Percentiles rank a stretch among this genome's conserved stretches.
phyloP scores from a whole-genome alignment of 2,329 filamentous ascomycete species.

The Parastagonospora nodorum region DNA sequence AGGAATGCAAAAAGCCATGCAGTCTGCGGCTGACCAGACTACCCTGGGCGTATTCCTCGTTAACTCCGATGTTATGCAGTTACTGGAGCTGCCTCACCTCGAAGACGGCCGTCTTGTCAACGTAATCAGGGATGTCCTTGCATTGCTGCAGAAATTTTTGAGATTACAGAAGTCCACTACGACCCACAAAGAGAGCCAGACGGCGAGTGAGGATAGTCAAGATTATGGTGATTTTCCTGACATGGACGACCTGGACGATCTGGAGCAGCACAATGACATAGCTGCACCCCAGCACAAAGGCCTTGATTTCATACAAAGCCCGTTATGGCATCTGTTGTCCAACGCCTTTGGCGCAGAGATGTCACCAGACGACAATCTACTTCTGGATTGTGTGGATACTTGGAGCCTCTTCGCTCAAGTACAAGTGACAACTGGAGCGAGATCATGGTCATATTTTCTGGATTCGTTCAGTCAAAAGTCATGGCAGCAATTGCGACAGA shows the following conservation, averaged over 20 bases:
- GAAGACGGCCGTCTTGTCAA: slow-evolving; percentile 50
- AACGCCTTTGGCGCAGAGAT: slow-evolving; percentile 66
- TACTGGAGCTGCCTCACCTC: slow-evolving; percentile 60
- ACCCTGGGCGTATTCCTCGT: slow-evolving; percentile 51
- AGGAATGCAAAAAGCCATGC: slow-evolving; percentile 56
- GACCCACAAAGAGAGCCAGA: slow-evolving; percentile 37
- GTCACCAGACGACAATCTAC: slow-evolving; percentile 57
- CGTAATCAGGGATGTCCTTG: slow-evolving; percentile 56
- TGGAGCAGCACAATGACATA: slow-evolving; percentile 18
- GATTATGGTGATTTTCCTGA: slow-evolving; percentile 66
- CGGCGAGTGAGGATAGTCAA: slow-evolving; percentile 63
- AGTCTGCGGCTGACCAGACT: slow-evolving; percentile 47
- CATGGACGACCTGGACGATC: slow-evolving; percentile 53
- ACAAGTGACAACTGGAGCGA: slow-evolving; percentile 51
- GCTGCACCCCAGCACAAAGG: slow-evolving; percentile 9
- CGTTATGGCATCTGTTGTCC: slow-evolving; percentile 61
- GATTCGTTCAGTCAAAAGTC: slow-evolving; percentile 59
- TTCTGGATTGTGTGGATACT: slow-evolving; percentile 58
- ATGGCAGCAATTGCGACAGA: slow-evolving; percentile 54
- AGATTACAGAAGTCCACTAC: slow-evolving; percentile 12
- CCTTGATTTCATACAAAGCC: slow-evolving; percentile 53
- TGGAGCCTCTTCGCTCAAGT: slow-evolving; percentile 59
- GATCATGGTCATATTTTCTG: slow-evolving; percentile 62
- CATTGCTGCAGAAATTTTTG: slow-evolving; percentile 53
- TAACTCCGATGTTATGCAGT: slow-evolving; percentile 50